Evolutionary conservation across 2,329 filamentous ascomycete genomes (phyloP).

Genomic region (Didymellaceae sp.): DNA sequence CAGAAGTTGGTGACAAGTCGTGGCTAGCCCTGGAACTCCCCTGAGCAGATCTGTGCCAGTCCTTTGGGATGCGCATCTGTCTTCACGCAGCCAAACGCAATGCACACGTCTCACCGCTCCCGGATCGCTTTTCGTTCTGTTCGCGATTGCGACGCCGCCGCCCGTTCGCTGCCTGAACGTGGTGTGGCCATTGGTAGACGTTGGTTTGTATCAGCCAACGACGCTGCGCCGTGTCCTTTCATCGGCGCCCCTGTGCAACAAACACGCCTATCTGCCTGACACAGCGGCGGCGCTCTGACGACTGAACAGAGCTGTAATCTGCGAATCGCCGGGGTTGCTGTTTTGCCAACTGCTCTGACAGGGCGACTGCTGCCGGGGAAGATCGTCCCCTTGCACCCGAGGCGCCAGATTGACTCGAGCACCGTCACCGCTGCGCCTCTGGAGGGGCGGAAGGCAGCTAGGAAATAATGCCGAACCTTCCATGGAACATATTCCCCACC

Average conservation of each 20-base stretch:
- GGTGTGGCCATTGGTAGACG: slow-evolving; percentile 30
- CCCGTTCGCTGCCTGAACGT: slow-evolving; percentile 20
- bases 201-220: slow-evolving; percentile 18
- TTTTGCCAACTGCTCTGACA: slow-evolving; percentile 23
- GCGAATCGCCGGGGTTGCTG: slow-evolving; percentile 21
- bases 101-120: slow-evolving; percentile 31
- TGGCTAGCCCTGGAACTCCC: slow-evolving; percentile 29
- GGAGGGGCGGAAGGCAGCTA: slow-evolving; percentile 14
- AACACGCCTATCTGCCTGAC: slow-evolving; percentile 24
- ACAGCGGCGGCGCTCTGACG: slow-evolving; percentile 24
- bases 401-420: slow-evolving; percentile 16
- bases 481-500: slow-evolving; percentile 5
- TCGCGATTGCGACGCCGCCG: slow-evolving; percentile 15
- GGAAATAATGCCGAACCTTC: slow-evolving; percentile 14
- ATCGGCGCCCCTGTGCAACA: slow-evolving; percentile 29
- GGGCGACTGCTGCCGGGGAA: slow-evolving; percentile 14
- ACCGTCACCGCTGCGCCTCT: slow-evolving; percentile 18
- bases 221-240: slow-evolving; percentile 25
- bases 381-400: slow-evolving; percentile 19
- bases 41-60: slow-evolving; percentile 40
- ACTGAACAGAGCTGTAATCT: slow-evolving; percentile 18
- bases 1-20: slow-evolving; percentile 25
- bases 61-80: slow-evolving; percentile 26
- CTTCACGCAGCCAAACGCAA: slow-evolving; percentile 19
- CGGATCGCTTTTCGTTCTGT: slow-evolving; percentile 11